Conservation (phyloP, 2,329 filamentous ascomycete species). For the Aspergillus neoniger region DNA sequence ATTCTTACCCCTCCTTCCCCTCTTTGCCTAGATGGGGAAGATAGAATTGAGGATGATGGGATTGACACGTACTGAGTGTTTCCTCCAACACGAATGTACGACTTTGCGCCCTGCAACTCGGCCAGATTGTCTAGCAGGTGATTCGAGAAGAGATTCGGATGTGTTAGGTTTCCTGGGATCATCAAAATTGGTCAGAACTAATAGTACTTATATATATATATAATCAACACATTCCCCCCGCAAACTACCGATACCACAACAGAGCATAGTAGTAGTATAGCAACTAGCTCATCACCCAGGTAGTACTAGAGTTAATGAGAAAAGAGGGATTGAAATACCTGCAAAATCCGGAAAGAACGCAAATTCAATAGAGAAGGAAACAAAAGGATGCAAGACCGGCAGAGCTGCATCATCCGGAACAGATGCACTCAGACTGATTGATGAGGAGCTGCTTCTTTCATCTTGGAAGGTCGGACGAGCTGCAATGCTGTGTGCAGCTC, state of each 20-base stretch:
- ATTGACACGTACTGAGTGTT: constrained; percentile 2
- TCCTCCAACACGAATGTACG: constrained; percentile 2
- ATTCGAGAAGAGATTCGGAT: constrained; percentile 7
- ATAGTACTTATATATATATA: neutral
- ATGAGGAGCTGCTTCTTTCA: neutral
- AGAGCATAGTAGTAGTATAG: no score
- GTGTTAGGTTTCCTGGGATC: neutral
- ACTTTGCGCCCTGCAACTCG: neutral
- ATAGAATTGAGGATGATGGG: no score
- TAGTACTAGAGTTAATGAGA: neutral
- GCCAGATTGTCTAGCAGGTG: constrained; percentile 1
- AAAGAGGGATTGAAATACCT: neutral
- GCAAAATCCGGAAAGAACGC: constrained; percentile 8
- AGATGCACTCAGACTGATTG: neutral
- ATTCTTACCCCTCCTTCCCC: neutral
- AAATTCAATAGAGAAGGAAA: constrained; percentile 7
- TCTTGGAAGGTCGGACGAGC: neutral
- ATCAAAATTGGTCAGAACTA: neutral
- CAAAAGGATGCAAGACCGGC: constrained; percentile 5
- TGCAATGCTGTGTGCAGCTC: neutral
- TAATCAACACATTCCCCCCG: no score
- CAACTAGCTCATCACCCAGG: no score
- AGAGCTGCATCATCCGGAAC: neutral
- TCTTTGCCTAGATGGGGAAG: neutral
- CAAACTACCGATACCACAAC: no score